Conservation (phyloP, 495 filamentous ascomycete genomes). For the Viridothelium virens region DNA sequence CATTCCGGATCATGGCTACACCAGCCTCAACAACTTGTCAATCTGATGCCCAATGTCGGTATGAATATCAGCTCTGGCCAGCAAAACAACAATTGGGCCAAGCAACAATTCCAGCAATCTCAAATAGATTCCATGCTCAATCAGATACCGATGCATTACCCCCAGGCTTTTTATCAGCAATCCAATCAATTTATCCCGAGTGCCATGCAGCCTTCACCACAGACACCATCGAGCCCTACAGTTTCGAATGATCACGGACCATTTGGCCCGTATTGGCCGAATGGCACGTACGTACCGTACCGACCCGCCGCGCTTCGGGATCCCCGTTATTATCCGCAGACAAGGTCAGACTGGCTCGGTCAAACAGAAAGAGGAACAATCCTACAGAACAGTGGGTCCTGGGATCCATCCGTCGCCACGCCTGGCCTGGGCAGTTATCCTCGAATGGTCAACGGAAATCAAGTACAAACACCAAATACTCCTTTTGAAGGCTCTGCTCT, state of each 20-base stretch:
- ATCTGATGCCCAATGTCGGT: not conserved
- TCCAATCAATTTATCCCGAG: slow-evolving; percentile 49
- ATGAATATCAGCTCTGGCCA: slow-evolving; percentile 17
- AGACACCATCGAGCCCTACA: slow-evolving; percentile 62
- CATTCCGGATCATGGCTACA: slow-evolving; percentile 21
- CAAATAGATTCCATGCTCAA: slow-evolving; percentile 38
- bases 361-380: slow-evolving; percentile 13
- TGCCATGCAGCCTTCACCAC: slow-evolving; percentile 62
- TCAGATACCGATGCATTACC: slow-evolving; percentile 31
- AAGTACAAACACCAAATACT: not conserved
- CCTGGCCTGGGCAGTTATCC: not conserved
- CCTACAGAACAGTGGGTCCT: not conserved
- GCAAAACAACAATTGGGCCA: slow-evolving; percentile 15
- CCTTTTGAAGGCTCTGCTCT: not conserved
- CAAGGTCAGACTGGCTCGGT: slow-evolving; percentile 12
- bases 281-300: slow-evolving; percentile 70
- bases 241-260: slow-evolving; percentile 64
- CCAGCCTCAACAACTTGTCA: slow-evolving; percentile 16
- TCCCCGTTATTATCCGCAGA: slow-evolving; percentile 41
- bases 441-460: not conserved
- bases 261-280: slow-evolving; percentile 70
- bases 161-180: slow-evolving; percentile 24
- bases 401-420: not conserved
- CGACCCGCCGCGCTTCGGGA: slow-evolving; percentile 58
- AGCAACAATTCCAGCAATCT: slow-evolving; percentile 20